Percentiles rank a stretch among this genome's conserved stretches.
These are phyloP conservation scores for Knoxdaviesia proteae DNA, from an alignment of 2,329 filamentous ascomycete species.

Conservation along the genomic window DNA sequence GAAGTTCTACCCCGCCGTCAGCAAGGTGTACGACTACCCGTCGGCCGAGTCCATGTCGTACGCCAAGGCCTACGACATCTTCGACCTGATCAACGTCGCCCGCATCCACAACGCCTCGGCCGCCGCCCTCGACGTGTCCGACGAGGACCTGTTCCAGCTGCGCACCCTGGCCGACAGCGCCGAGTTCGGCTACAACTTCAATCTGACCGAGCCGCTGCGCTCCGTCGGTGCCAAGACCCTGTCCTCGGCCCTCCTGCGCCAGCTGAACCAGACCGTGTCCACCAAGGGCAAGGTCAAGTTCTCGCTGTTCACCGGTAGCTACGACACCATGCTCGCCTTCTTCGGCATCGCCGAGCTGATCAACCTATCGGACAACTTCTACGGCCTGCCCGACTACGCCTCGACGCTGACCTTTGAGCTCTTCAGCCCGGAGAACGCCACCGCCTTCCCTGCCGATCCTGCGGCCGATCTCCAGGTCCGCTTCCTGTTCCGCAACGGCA, in stretches of 20 bases:
- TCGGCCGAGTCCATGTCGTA: slow-evolving; percentile 13
- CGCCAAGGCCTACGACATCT: slow-evolving; percentile 15
- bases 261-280: slow-evolving; percentile 13
- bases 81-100: slow-evolving; percentile 15
- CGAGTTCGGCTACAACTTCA: slow-evolving; percentile 13
- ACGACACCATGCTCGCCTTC: slow-evolving; percentile 16
- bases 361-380: slow-evolving; percentile 10
- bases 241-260: slow-evolving; percentile 10
- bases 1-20: slow-evolving; percentile 11
- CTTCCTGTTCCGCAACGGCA: slow-evolving; percentile 15
- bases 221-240: slow-evolving; percentile 13
- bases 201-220: slow-evolving; percentile 10
- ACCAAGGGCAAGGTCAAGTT: slow-evolving; percentile 13
- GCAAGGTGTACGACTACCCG: slow-evolving; percentile 12
- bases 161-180: slow-evolving; percentile 13
- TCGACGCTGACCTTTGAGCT: slow-evolving; percentile 17
- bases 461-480: slow-evolving; percentile 12
- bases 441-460: slow-evolving; percentile 9
- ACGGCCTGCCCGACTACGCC: slow-evolving; percentile 14
- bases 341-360: slow-evolving; percentile 12
- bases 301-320: slow-evolving; percentile 13
- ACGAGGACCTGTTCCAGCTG: slow-evolving; percentile 13
- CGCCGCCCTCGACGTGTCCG: slow-evolving; percentile 11
- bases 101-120: slow-evolving; percentile 13
- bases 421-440: slow-evolving; percentile 8